These are phyloP conservation scores for Eimeria praecox DNA, from an alignment of 169 alveolate species.

Conservation along the genomic window DNA sequence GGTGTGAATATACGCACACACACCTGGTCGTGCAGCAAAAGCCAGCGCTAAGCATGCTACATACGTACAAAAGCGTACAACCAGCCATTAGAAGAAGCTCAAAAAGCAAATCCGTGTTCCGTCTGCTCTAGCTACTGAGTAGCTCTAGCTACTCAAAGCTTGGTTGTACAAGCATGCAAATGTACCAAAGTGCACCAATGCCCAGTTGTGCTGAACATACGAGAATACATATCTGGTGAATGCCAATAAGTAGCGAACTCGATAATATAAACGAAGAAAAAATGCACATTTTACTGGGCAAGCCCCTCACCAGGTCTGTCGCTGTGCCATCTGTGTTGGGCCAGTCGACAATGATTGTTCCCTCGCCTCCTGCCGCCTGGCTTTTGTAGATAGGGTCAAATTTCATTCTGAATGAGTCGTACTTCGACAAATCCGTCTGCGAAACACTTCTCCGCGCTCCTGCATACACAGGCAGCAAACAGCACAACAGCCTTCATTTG, in stretches of 20 bases:
- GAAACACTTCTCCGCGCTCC: constrained; percentile 99
- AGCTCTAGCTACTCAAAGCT: not conserved
- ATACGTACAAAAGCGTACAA: not conserved
- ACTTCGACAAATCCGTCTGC: constrained; percentile 94
- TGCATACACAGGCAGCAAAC: not conserved
- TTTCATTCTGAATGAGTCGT: constrained; percentile 98
- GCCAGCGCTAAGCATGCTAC: too few relatives aligned
- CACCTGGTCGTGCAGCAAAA: not conserved
- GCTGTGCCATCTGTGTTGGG: constrained; percentile 78
- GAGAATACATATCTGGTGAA: not conserved
- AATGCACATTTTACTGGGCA: not conserved
- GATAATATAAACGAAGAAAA: not conserved
- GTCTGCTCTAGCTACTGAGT: not conserved
- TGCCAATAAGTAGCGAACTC: not conserved
- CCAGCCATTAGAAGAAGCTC: not conserved
- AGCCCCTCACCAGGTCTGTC: constrained; percentile 10
- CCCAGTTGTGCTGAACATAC: not conserved
- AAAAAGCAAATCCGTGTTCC: not conserved
- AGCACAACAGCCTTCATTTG: not conserved
- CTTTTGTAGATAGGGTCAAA: constrained; percentile 99
- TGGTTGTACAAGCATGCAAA: not conserved
- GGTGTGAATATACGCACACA: not conserved
- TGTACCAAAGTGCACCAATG: not conserved
- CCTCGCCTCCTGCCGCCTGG: constrained; percentile 92
- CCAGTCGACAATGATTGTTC: constrained; percentile 81